Percentiles rank a stretch among this genome's conserved stretches.
phyloP scores from a whole-genome alignment of 495 filamentous ascomycete genomes.

The Jackrogersella multiformis region DNA sequence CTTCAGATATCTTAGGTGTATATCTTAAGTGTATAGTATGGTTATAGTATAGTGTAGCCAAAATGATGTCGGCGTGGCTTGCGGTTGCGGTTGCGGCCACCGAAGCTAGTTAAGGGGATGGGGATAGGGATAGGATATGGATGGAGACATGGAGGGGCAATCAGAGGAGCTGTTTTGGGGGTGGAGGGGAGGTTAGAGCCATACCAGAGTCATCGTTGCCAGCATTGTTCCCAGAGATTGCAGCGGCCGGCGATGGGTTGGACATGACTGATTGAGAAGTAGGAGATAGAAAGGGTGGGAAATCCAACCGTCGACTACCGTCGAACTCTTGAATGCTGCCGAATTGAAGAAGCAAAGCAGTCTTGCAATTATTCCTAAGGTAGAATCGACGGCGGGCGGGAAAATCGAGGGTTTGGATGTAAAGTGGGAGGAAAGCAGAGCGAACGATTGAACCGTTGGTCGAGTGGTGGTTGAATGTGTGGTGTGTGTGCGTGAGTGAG shows the following conservation, averaged over 20 bases:
- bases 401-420: conserved; percentile 33
- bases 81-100: conserved; percentile 10
- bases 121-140: too few species aligned
- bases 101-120: conserved; percentile 33
- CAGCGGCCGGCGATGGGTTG: conserved; percentile 45
- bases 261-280: conserved; percentile 45
- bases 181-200: conserved; percentile 20
- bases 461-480: conserved; percentile 20
- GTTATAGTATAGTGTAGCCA: background rate
- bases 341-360: conserved; percentile 32
- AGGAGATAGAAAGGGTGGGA: conserved; percentile 5
- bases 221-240: conserved; percentile 45
- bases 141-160: conserved; percentile 29
- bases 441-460: conserved; percentile 30
- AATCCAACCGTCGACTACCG: conserved; percentile 40
- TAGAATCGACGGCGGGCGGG: conserved; percentile 37
- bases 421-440: conserved; percentile 34
- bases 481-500: too few species aligned
- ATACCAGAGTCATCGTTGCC: conserved; percentile 50
- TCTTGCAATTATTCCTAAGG: conserved; percentile 13
- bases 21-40: too few species aligned
- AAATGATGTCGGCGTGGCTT: conserved; percentile 7
- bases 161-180: conserved; percentile 2
- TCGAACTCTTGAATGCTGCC: conserved; percentile 20
- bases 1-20: too few species aligned